phyloP scores from a whole-genome alignment of 441 rosid species.

The Populus hybrid region DNA sequence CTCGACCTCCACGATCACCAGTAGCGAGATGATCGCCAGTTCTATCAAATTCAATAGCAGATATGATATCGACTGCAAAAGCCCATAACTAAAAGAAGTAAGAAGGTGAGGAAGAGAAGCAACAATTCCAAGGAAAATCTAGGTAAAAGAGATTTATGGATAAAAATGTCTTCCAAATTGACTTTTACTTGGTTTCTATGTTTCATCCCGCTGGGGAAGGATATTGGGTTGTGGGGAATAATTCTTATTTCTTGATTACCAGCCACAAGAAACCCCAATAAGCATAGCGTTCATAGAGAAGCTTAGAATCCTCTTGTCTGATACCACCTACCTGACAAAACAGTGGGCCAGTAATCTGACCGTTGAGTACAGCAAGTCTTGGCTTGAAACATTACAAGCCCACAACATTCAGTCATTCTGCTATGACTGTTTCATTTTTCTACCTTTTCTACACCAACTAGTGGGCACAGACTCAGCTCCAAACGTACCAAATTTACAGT shows the following conservation, averaged over 20 bases:
- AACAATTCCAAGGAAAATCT: not conserved
- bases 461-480: not conserved
- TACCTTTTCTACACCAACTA: not conserved
- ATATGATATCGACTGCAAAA: conserved; percentile 76
- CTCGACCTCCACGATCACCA: conserved; percentile 95
- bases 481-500: not conserved
- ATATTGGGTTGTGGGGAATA: not conserved
- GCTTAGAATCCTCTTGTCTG: not conserved
- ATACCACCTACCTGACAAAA: not conserved
- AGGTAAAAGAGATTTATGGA: not conserved
- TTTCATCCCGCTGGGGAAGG: not conserved
- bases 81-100: conserved; percentile 7
- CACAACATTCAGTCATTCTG: not conserved
- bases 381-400: not conserved
- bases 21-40: conserved; percentile 78
- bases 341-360: not conserved
- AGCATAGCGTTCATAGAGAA: not conserved
- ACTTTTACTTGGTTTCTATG: not conserved
- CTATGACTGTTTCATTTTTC: not conserved
- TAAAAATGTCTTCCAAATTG: not conserved
- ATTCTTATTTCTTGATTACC: not conserved
- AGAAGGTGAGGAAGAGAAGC: not conserved
- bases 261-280: not conserved
- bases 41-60: conserved; percentile 82
- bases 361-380: not conserved